Evolutionary conservation across 352 stramenopile species (phyloP).

Genomic region (Globisporangium nagaii): DNA sequence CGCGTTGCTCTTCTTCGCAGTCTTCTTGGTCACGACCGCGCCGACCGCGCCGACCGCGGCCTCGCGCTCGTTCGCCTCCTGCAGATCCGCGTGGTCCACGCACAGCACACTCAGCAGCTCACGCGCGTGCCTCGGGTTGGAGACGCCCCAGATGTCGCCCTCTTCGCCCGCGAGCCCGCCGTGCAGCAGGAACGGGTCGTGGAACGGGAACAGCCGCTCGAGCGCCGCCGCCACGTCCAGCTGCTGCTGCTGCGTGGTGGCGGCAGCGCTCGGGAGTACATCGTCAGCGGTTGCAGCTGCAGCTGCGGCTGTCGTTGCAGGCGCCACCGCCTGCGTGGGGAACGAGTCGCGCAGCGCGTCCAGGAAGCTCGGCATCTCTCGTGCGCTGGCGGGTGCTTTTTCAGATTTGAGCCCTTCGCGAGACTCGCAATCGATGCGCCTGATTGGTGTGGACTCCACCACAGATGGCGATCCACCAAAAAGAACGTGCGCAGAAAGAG

Average conservation of each 20-base stretch:
- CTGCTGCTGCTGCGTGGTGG: neutral
- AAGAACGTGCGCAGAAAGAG: too few relatives aligned
- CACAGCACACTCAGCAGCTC: slow-evolving; percentile 45
- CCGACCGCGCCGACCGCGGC: slow-evolving; percentile 33
- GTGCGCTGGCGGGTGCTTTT: too few relatives aligned
- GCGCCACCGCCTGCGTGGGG: neutral
- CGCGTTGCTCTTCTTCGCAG: slow-evolving; percentile 4
- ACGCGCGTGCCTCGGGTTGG: slow-evolving; percentile 16
- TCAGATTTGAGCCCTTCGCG: too few relatives aligned
- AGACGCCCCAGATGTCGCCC: slow-evolving; percentile 21
- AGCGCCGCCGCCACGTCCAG: slow-evolving; percentile 1
- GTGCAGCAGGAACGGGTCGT: slow-evolving; percentile 27
- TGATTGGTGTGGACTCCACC: too few relatives aligned
- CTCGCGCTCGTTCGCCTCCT: slow-evolving; percentile 46
- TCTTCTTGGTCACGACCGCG: slow-evolving; percentile 52
- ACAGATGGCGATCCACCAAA: too few relatives aligned
- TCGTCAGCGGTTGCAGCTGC: too few relatives aligned
- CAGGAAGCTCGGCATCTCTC: slow-evolving; percentile 18
- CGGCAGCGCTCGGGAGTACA: neutral
- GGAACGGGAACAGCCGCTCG: slow-evolving; percentile 19
- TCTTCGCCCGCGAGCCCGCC: slow-evolving; percentile 15
- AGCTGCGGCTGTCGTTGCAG: slow-evolving; percentile 1
- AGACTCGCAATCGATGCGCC: too few relatives aligned
- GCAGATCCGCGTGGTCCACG: slow-evolving; percentile 51
- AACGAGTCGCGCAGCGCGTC: slow-evolving; percentile 22